Base-by-base conservation (phyloP, 2,329 filamentous ascomycete genomes). In the Ceratocystis smalleyi region DNA sequence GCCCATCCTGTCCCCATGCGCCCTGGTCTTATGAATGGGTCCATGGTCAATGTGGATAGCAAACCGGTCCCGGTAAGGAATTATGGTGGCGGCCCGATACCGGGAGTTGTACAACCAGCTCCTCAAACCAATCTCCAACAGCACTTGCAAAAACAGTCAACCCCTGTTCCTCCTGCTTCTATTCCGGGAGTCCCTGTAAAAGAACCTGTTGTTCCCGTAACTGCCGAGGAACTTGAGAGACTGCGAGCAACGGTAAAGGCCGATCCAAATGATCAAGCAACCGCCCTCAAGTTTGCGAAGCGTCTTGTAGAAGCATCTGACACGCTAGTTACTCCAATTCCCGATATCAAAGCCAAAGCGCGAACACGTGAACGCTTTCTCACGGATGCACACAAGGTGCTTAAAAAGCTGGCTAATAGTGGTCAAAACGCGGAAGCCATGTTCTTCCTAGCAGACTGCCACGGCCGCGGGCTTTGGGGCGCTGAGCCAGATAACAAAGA, bases 361-460 rank as follows among this genome's bases (percentile, higher is more conserved):
- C 89, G 94, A 70, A 79, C 85, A 1, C 86, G 90, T 35, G 92
- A 97, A 70, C 86, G 86, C 65, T 97, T 92, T 72, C 78, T 92
- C 17, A 77, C 86, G 68, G 94, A 97, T 71, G 90, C 90, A 0
- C 84, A 94, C 72, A 97, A 96, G 74, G 84, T 91, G 27, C 77
- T 97, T 54, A 96, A 96, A 77, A 96, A 95, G 73, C 79, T 97
- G 8, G 84, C 86, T 6, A 61, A 47, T 60, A 81, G 81, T 61
- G 79, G 78, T 12, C 85, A 88, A 67, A 89, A 92, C 70, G 75
- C 84, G 0, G 91, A 95, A 7, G 91, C 92, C 35, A 95, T 96
- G 84, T 99, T 99, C 75, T 90, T 89, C 69, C 76, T 96, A 62
- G 94, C 92, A 22, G 94, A 97, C 73, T 90, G 88, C 71, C 86